These are phyloP conservation scores for Heterobasidion annosum DNA, from an alignment of 1,284 basidiomycete species.

Conservation along the genomic window DNA sequence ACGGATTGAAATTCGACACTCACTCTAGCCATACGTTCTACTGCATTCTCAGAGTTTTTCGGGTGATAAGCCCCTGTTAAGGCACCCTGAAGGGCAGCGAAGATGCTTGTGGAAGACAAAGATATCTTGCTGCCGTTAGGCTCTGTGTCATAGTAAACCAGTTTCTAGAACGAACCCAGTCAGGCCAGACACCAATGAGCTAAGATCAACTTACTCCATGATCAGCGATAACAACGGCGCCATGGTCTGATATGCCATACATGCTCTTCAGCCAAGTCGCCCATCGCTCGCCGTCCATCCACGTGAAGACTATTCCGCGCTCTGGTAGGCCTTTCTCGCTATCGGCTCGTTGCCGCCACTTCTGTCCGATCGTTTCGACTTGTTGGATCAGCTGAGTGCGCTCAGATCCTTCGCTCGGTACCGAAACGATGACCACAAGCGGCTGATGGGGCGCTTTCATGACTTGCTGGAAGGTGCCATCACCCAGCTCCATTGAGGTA, in stretches of 20 bases:
- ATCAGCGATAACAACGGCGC: constrained; percentile 64
- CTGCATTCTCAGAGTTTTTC: constrained; percentile 60
- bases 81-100: constrained; percentile 65
- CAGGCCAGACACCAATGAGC: neutral
- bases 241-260: constrained; percentile 52
- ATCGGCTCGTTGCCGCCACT: constrained; percentile 44
- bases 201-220: constrained; percentile 50
- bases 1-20: constrained; percentile 16
- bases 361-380: constrained; percentile 46
- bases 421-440: constrained; percentile 69
- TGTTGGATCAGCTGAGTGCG: constrained; percentile 34
- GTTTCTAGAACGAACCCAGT: constrained; percentile 33
- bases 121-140: constrained; percentile 39
- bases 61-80: constrained; percentile 43
- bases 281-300: constrained; percentile 81
- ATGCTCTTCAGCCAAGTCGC: constrained; percentile 80
- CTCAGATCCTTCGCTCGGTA: constrained; percentile 20
- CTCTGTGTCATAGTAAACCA: constrained; percentile 63
- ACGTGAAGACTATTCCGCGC: constrained; percentile 72
- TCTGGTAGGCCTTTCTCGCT: constrained; percentile 23
- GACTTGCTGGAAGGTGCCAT: constrained; percentile 69
- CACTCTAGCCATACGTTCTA: constrained; percentile 64
- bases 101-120: constrained; percentile 50
- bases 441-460: constrained; percentile 72
- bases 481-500: constrained; percentile 58